These are phyloP conservation scores for Omphalotus guepiniiformis DNA, from an alignment of 768 basidiomycete genomes.

Conservation along the genomic window DNA sequence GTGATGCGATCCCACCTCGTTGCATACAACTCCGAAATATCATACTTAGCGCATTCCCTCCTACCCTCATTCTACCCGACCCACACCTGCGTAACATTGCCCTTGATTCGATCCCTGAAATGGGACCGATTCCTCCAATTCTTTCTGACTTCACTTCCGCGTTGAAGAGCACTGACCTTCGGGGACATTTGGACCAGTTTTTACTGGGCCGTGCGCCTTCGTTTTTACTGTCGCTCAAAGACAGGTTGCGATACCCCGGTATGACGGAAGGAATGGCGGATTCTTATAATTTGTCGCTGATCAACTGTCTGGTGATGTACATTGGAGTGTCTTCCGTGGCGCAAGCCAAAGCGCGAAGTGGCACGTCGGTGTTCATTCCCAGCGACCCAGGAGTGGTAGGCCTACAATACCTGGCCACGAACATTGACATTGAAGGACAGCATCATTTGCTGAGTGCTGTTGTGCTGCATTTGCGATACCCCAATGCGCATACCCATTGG, in stretches of 20 bases:
- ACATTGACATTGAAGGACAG: slow-evolving; percentile 93
- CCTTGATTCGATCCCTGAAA: slow-evolving; percentile 78
- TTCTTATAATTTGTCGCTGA: slow-evolving; percentile 80
- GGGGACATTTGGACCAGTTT: slow-evolving; percentile 77
- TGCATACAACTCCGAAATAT: slow-evolving; percentile 97
- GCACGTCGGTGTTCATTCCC: slow-evolving; percentile 74
- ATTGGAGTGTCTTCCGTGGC: slow-evolving; percentile 91
- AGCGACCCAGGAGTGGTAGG: slow-evolving; percentile 83
- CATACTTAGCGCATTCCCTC: slow-evolving; percentile 93
- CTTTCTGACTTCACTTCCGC: slow-evolving; percentile 86
- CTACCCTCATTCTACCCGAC: slow-evolving; percentile 75
- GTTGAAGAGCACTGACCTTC: slow-evolving; percentile 77
- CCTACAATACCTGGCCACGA: slow-evolving; percentile 75
- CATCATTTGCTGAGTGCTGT: slow-evolving; percentile 92
- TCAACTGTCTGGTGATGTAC: slow-evolving; percentile 95
- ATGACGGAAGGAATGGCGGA: slow-evolving; percentile 46
- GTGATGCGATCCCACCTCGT: slow-evolving; percentile 86
- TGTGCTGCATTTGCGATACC: slow-evolving; percentile 93
- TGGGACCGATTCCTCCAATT: slow-evolving; percentile 89
- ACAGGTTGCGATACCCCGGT: slow-evolving; percentile 56
- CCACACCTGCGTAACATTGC: slow-evolving; percentile 74
- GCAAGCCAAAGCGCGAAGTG: slow-evolving; percentile 81
- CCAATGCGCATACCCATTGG: slow-evolving; percentile 98
- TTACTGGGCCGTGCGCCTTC: slow-evolving; percentile 70
- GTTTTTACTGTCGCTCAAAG: slow-evolving; percentile 75